Percentiles rank a stretch among this genome's conserved stretches.
phyloP scores from a whole-genome alignment of 768 basidiomycete species.

The Phylloporus sp. region DNA sequence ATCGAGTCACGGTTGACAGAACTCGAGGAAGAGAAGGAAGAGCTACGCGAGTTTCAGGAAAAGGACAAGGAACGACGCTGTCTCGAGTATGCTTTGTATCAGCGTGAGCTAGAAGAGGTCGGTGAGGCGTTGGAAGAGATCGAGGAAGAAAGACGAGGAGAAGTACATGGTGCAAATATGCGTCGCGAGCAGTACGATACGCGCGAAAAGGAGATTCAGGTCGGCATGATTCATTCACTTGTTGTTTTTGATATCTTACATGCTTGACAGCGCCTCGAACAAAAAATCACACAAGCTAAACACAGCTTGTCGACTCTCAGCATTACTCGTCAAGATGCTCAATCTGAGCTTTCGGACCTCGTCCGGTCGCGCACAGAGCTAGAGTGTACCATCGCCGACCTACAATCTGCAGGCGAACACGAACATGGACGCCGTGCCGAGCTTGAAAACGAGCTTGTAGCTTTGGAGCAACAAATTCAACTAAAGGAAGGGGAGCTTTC shows the following conservation, averaged over 20 bases:
- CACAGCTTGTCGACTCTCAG: slow-evolving; percentile 67
- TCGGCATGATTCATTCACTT: slow-evolving; percentile 27
- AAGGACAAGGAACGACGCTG: slow-evolving; percentile 93
- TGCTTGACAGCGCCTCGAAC: slow-evolving; percentile 60
- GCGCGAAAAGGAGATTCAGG: slow-evolving; percentile 82
- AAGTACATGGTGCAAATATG: slow-evolving; percentile 80
- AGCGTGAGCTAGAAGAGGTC: slow-evolving; percentile 87
- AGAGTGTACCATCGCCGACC: slow-evolving; percentile 76
- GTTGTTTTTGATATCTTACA: background rate
- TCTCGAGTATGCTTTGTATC: slow-evolving; percentile 91
- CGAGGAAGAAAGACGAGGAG: slow-evolving; percentile 72
- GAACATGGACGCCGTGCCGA: slow-evolving; percentile 60
- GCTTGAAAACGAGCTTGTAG: slow-evolving; percentile 59
- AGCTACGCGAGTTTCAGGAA: slow-evolving; percentile 93
- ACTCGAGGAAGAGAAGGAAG: slow-evolving; percentile 97
- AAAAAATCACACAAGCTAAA: slow-evolving; percentile 61
- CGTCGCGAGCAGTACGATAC: slow-evolving; percentile 76
- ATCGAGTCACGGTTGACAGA: slow-evolving; percentile 88
- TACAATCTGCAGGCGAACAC: slow-evolving; percentile 58
- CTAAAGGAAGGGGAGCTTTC: slow-evolving; percentile 59
- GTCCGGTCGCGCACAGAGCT: slow-evolving; percentile 81
- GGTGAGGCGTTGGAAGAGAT: slow-evolving; percentile 81
- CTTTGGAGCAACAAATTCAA: slow-evolving; percentile 54
- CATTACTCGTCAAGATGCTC: slow-evolving; percentile 68
- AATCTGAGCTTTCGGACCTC: slow-evolving; percentile 82